These are phyloP conservation scores for Calonectria multiphialidica DNA, from an alignment of 2,329 filamentous ascomycete genomes.

Conservation along the genomic window DNA sequence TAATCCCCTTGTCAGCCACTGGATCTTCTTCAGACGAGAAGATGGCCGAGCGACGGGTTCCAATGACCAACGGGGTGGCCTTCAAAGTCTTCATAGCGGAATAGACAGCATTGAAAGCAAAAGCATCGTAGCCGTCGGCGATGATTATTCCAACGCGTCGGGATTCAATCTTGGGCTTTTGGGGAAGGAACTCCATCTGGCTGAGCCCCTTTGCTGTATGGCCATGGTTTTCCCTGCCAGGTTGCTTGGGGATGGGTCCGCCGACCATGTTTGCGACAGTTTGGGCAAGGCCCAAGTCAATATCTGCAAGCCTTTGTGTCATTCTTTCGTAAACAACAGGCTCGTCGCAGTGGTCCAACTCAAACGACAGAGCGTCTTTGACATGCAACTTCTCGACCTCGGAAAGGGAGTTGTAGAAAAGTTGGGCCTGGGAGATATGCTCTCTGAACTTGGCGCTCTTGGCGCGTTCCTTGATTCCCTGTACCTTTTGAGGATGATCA, in stretches of 20 bases:
- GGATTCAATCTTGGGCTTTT: constrained; percentile 74
- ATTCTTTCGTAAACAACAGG: constrained; percentile 80
- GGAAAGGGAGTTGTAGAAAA: constrained; percentile 85
- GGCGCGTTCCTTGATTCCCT: constrained; percentile 77
- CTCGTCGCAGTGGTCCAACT: constrained; percentile 87
- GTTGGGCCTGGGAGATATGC: constrained; percentile 81
- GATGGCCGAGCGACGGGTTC: constrained; percentile 74
- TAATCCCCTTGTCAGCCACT: constrained; percentile 63
- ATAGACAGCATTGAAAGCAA: constrained; percentile 75
- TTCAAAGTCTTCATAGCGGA: constrained; percentile 70
- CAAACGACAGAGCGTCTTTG: constrained; percentile 79
- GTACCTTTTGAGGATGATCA: constrained; percentile 72
- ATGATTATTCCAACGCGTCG: constrained; percentile 80
- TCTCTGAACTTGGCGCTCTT: constrained; percentile 82
- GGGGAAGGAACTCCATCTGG: constrained; percentile 75
- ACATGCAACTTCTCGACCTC: constrained; percentile 77
- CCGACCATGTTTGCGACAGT: constrained; percentile 78
- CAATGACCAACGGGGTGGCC: constrained; percentile 81
- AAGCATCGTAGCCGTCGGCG: constrained; percentile 80
- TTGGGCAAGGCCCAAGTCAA: constrained; percentile 78
- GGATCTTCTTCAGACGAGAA: constrained; percentile 70
- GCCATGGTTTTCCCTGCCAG: constrained; percentile 71
- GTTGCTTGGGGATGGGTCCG: constrained; percentile 67
- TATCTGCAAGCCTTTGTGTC: constrained; percentile 76
- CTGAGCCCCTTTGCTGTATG: constrained; percentile 76